Conservation (phyloP, 441 rosid species). For the Hura crepitans region DNA sequence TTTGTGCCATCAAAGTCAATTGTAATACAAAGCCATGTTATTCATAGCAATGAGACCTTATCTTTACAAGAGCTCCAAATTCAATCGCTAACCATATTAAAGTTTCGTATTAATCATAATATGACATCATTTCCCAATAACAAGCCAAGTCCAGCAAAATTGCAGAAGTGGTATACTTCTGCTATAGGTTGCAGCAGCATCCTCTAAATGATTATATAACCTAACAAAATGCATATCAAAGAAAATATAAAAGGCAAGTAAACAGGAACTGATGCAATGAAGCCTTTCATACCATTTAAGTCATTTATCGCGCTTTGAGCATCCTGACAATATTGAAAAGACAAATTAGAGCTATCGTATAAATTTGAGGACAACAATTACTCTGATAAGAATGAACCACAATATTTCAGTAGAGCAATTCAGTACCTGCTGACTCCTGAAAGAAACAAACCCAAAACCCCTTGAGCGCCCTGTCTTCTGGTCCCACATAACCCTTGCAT, state of each 20-base stretch:
- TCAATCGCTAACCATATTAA: not conserved
- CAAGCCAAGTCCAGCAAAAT: not conserved
- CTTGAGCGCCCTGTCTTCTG: slow-evolving; percentile 89
- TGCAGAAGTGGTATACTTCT: not conserved
- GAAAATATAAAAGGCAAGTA: not conserved
- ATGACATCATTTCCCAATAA: not conserved
- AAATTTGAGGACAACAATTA: not conserved
- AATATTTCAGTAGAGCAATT: not conserved
- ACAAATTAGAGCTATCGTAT: not conserved
- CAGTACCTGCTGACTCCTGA: slow-evolving; percentile 65
- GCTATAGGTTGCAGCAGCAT: not conserved
- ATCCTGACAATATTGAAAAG: slow-evolving; percentile 42
- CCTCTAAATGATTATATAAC: not conserved
- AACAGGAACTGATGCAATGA: not conserved
- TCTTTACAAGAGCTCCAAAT: not conserved
- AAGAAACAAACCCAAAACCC: slow-evolving; percentile 89
- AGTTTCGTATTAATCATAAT: not conserved
- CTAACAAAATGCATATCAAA: not conserved
- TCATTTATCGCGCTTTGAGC: slow-evolving; percentile 82
- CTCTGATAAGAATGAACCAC: not conserved
- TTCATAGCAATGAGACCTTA: not conserved
- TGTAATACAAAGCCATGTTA: not conserved
- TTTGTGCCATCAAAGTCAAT: not conserved
- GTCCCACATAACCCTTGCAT: slow-evolving; percentile 96
- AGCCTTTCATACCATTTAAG: slow-evolving; percentile 47